Evolutionary conservation across 176 grass and related monocot genomes (phyloP).

Genomic region (Saccharum spontaneum): DNA sequence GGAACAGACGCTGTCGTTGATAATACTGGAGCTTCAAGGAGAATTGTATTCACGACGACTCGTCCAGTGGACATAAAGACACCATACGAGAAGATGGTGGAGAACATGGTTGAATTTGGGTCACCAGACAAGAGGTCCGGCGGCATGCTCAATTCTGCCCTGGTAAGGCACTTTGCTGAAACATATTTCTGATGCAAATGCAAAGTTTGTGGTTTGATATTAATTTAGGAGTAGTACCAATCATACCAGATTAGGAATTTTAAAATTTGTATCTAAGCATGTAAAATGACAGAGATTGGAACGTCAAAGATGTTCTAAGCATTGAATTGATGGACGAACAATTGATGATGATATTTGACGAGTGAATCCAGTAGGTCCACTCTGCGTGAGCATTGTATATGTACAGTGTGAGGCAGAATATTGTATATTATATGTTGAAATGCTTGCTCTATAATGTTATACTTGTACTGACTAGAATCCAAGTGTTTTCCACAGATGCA

Average conservation of each 20-base stretch:
- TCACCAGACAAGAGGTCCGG: constrained; percentile 87
- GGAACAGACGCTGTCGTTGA: constrained; percentile 47
- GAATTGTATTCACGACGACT: constrained; percentile 79
- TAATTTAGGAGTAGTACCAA: neutral
- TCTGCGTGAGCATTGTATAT: constrained; percentile 11
- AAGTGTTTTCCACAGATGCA: neutral
- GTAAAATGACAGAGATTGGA: neutral
- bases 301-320: neutral
- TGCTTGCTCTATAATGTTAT: neutral
- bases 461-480: neutral
- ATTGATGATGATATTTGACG: neutral
- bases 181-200: neutral
- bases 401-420: neutral
- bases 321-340: neutral
- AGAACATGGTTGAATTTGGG: constrained; percentile 92
- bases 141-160: constrained; percentile 84
- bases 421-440: neutral
- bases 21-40: constrained; percentile 50
- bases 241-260: neutral
- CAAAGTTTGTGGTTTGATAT: neutral
- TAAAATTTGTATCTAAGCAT: neutral
- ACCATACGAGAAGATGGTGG: constrained; percentile 98
- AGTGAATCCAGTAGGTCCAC: neutral
- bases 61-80: constrained; percentile 89
- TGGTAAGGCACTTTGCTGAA: constrained; percentile 57